Evolutionary conservation across 805 yeast species (phyloP).

Genomic region (Kodamaea sagamina): DNA sequence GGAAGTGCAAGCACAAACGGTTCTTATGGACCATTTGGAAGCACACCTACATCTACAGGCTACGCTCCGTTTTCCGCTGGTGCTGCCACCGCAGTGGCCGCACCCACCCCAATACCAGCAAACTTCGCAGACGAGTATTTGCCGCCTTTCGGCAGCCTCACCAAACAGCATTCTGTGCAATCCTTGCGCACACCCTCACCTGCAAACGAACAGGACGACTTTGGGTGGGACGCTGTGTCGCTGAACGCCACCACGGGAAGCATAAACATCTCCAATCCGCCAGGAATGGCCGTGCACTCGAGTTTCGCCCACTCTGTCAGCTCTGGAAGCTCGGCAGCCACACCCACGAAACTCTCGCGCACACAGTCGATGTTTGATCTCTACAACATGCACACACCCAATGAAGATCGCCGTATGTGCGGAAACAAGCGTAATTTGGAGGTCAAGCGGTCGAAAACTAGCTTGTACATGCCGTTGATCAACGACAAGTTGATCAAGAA

Average conservation of each 20-base stretch:
- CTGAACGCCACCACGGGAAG: slow-evolving; percentile 6
- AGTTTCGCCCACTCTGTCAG: neutral
- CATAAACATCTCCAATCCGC: neutral
- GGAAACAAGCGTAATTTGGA: slow-evolving; percentile 8
- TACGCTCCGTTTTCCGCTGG: slow-evolving; percentile 1
- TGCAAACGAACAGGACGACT: slow-evolving; percentile 36
- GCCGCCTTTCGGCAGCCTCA: slow-evolving; percentile 20
- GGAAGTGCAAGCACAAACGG: slow-evolving; percentile 11
- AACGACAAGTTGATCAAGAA: slow-evolving; percentile 19
- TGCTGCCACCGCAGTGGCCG: slow-evolving; percentile 2
- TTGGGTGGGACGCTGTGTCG: slow-evolving; percentile 20
- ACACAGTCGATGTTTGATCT: slow-evolving; percentile 40
- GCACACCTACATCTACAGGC: slow-evolving; percentile 1
- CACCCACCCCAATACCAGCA: slow-evolving; percentile 2
- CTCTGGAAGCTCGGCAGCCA: slow-evolving; percentile 9
- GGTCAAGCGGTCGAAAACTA: slow-evolving; percentile 20
- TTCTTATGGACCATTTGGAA: neutral
- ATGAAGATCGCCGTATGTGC: neutral
- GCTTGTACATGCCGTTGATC: slow-evolving; percentile 25
- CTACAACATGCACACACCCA: slow-evolving; percentile 13
- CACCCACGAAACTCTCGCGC: slow-evolving; percentile 28
- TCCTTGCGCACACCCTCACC: slow-evolving; percentile 40
- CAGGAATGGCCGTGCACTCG: neutral
- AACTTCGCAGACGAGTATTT: slow-evolving; percentile 15
- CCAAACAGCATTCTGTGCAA: slow-evolving; percentile 29